phyloP scores from a whole-genome alignment of 2,329 filamentous ascomycete genomes.

The Bretziella fagacearum region DNA sequence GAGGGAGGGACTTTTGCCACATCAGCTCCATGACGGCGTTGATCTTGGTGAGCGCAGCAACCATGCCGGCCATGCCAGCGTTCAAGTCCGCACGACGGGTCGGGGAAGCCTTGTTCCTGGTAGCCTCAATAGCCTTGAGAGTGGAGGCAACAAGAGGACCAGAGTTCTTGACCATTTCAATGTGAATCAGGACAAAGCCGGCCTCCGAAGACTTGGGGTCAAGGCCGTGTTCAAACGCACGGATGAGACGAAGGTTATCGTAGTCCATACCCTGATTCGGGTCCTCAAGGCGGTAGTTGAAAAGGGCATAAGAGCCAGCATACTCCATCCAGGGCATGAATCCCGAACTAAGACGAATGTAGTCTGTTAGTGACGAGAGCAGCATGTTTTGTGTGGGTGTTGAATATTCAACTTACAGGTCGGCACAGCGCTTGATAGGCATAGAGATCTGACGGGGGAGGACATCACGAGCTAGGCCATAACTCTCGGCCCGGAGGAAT shows the following conservation, averaged over 20 bases:
- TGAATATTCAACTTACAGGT: constrained; percentile 48
- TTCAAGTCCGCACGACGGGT: constrained; percentile 43
- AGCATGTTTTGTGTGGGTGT: background rate
- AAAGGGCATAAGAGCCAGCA: constrained; percentile 50
- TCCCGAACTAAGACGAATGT: constrained; percentile 39
- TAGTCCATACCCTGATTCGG: constrained; percentile 40
- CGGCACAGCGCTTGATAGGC: constrained; percentile 67
- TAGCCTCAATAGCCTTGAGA: constrained; percentile 46
- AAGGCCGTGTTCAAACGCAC: constrained; percentile 79
- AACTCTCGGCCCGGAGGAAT: constrained; percentile 51
- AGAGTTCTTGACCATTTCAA: constrained; percentile 87
- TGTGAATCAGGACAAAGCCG: constrained; percentile 87
- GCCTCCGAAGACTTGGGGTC: constrained; percentile 79
- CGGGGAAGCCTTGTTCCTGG: constrained; percentile 18
- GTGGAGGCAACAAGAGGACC: constrained; percentile 59
- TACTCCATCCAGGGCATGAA: constrained; percentile 92
- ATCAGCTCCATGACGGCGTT: constrained; percentile 72
- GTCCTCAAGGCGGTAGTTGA: constrained; percentile 47
- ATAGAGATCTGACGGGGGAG: constrained; percentile 60
- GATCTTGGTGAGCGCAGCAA: constrained; percentile 38
- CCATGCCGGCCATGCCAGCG: constrained; percentile 41
- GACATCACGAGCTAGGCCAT: constrained; percentile 58
- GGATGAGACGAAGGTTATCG: constrained; percentile 62
- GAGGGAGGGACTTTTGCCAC: constrained; percentile 77
- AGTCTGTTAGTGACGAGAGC: constrained; percentile 7